Base-by-base conservation (phyloP, 1,284 basidiomycete genomes). In the Athelia sp. region DNA sequence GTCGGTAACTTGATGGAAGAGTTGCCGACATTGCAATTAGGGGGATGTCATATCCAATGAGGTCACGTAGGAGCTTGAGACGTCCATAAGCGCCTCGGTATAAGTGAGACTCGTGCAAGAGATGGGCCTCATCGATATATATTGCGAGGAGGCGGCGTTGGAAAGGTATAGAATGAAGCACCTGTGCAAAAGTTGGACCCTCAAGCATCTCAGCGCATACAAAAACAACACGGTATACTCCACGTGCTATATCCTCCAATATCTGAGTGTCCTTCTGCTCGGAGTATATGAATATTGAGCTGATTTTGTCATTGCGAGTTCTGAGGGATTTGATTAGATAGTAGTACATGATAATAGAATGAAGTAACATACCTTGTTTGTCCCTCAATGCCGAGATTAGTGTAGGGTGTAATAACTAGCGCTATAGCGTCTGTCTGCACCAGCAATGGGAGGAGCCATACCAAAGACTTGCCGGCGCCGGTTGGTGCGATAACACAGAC, bases 71-170 rank as follows among this genome's bases (percentile, higher is more conserved):
- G 1, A 22, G 15, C n/a, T 52, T 47, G 0, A 58, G 24, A 3
- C 54, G 46, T 3, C 47, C 22, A 35, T 60, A 61, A 1, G 47
- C 34, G 3, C 55, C 54, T 2, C 57, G 43, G 56, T 55, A 59
- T 3, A 31, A 29, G 8, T 45, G 29, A 4, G 53, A 50, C 29
- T 58, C 50, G 29, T 61, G 53, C 3, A 55, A 24, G 14, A 45
- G 31, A 42, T 60, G 58, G 17, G 55, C 54, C 26, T 62, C 57
- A 31, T 62, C 57, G 19, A 62, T 43, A 22, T 59, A 60, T 1
- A 60, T 19, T 13, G 45, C 58, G 10, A 57, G 59, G 2, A 62
- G 19, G 13, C 53, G 50, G 13, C 53, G 48, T 24, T 46, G 15
- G 35, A 55, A 58, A 15, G 48, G 43, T 4, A 46, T 22, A 0